phyloP scores from a whole-genome alignment of 192 early-diverging fungal species.

The Backusella psychrophila region DNA sequence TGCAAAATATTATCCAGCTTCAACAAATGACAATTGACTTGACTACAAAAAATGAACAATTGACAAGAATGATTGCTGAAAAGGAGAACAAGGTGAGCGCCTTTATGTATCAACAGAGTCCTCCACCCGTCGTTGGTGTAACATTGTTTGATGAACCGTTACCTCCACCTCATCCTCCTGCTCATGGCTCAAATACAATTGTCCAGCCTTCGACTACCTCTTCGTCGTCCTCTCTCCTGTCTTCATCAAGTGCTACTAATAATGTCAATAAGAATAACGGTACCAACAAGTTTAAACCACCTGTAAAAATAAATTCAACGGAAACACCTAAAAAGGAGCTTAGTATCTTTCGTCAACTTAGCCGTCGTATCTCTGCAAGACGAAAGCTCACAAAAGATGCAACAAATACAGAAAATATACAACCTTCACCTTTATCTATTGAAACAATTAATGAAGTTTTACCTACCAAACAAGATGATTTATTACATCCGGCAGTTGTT shows the following conservation, averaged over 20 bases:
- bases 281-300: background rate
- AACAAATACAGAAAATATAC: background rate
- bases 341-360: slow-evolving; percentile 5
- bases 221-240: background rate
- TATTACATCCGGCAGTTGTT: slow-evolving; percentile 8
- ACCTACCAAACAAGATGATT: background rate
- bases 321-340: background rate
- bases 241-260: background rate
- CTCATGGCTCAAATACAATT: background rate
- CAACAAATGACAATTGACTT: slow-evolving; percentile 7
- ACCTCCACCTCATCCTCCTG: background rate
- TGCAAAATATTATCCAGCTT: background rate
- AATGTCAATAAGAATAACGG: background rate
- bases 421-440: background rate
- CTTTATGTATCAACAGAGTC: slow-evolving; percentile 7
- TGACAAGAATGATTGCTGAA: slow-evolving; percentile 11
- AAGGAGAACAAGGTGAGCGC: slow-evolving; percentile 12
- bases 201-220: background rate
- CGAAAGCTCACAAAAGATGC: background rate
- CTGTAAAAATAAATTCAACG: background rate
- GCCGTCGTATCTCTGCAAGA: background rate
- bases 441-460: background rate
- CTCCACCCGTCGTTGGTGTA: background rate
- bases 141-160: background rate
- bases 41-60: background rate